These are phyloP conservation scores for Mortierella sp. DNA, from an alignment of 371 early-diverging fungal genomes.

Conservation along the genomic window DNA sequence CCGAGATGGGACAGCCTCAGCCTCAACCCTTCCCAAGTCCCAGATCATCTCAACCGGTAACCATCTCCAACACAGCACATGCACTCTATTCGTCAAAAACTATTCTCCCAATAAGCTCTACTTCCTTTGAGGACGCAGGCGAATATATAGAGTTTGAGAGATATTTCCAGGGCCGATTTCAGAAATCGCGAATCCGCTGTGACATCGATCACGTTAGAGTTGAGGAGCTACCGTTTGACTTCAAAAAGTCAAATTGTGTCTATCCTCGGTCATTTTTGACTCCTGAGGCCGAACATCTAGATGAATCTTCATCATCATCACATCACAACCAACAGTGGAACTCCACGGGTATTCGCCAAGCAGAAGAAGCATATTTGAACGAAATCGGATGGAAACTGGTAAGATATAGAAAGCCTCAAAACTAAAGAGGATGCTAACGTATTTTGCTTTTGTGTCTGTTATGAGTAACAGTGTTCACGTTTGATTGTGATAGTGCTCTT, in stretches of 20 bases:
- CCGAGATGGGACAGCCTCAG: not conserved
- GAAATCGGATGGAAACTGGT: slow-evolving; percentile 55
- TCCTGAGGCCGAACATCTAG: not conserved
- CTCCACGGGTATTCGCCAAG: slow-evolving; percentile 24
- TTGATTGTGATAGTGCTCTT: slow-evolving; percentile 17
- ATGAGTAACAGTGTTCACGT: not conserved
- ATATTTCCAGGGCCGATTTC: slow-evolving; percentile 20
- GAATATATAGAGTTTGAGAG: slow-evolving; percentile 32
- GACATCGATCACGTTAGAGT: slow-evolving; percentile 19
- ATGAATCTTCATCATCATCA: not conserved
- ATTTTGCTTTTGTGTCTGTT: not conserved
- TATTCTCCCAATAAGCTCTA: not conserved
- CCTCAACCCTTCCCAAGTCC: too few species aligned
- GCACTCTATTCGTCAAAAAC: not conserved
- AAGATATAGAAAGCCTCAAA: not conserved
- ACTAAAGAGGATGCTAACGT: not conserved
- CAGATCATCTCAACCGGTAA: too few species aligned
- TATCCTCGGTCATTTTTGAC: slow-evolving; percentile 37
- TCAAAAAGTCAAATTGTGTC: slow-evolving; percentile 44
- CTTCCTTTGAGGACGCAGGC: not conserved
- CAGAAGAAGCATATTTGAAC: slow-evolving; percentile 46
- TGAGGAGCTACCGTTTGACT: slow-evolving; percentile 21
- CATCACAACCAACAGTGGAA: slow-evolving; percentile 15
- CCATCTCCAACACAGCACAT: not conserved
- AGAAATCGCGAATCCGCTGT: slow-evolving; percentile 2